phyloP scores from a whole-genome alignment of 257 asterid species.

The Solanum etuberosum region DNA sequence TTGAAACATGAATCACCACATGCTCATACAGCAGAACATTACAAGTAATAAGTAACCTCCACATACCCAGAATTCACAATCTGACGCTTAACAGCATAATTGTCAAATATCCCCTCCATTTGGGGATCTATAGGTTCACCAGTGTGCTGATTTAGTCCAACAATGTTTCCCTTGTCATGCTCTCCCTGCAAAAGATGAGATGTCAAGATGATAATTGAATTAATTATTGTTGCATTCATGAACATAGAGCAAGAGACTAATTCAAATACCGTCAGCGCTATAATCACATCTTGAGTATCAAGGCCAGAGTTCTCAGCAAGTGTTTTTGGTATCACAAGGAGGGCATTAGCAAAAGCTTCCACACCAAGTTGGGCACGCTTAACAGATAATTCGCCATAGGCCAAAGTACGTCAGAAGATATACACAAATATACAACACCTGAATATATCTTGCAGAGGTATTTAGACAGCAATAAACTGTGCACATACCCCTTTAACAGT shows the following conservation, averaged over 20 bases:
- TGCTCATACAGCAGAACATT: background rate
- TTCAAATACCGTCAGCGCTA: conserved; percentile 60
- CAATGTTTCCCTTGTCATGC: conserved; percentile 85
- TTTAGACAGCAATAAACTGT: background rate
- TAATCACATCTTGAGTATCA: conserved; percentile 94
- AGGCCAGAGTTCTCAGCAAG: conserved; percentile 99
- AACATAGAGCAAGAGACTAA: background rate
- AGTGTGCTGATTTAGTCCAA: conserved; percentile 83
- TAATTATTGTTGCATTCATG: background rate
- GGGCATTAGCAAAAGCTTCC: conserved; percentile 96
- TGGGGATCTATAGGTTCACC: conserved; percentile 97
- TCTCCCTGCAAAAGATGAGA: conserved; percentile 57
- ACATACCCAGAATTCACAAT: conserved; percentile 87
- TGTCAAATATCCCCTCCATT: conserved; percentile 98
- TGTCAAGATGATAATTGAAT: background rate
- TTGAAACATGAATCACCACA: background rate
- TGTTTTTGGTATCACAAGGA: conserved; percentile 89
- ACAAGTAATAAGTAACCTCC: background rate
- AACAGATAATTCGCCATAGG: background rate
- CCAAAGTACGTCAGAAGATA: background rate
- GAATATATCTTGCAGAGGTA: background rate
- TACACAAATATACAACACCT: background rate
- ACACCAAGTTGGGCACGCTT: conserved; percentile 98
- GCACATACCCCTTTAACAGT: conserved; percentile 84
- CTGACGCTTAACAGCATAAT: conserved; percentile 93